phyloP scores from a whole-genome alignment of 352 stramenopile genomes.

The Phytopythium oedochilum region DNA sequence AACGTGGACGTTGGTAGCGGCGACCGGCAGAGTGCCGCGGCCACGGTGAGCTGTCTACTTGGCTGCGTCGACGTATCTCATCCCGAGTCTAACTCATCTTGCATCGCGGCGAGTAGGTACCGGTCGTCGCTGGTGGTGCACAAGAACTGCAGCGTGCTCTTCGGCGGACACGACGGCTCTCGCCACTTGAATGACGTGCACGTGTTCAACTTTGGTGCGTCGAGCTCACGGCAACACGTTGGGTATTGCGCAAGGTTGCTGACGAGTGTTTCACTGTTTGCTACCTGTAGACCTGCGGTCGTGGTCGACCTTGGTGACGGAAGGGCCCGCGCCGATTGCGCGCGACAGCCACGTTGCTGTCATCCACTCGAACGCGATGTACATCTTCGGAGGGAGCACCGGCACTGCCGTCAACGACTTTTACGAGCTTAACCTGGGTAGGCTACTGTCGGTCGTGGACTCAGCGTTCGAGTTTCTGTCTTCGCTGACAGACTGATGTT shows the following conservation, averaged over 20 bases:
- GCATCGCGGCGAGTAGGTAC: constrained; percentile 38
- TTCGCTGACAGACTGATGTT: constrained; percentile 8
- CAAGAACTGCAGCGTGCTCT: constrained; percentile 93
- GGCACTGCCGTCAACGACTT: constrained; percentile 98
- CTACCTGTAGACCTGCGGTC: constrained; percentile 43
- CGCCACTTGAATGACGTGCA: constrained; percentile 97
- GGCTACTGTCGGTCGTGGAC: not conserved
- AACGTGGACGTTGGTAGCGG: constrained; percentile 84
- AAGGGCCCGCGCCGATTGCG: constrained; percentile 90
- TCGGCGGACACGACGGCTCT: constrained; percentile 97
- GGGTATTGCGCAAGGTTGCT: not conserved
- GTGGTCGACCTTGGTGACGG: constrained; percentile 89
- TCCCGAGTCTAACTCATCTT: not conserved
- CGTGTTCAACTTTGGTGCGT: constrained; percentile 93
- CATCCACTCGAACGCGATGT: constrained; percentile 92
- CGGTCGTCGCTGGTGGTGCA: constrained; percentile 90
- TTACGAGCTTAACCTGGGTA: constrained; percentile 90
- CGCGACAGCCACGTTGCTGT: constrained; percentile 96
- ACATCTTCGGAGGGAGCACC: constrained; percentile 94
- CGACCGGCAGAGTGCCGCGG: constrained; percentile 63
- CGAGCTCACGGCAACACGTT: not conserved
- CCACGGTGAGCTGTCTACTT: constrained; percentile 35
- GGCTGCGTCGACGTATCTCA: not conserved
- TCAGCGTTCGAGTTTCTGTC: no score
- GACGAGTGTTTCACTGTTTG: not conserved